Base-by-base conservation (phyloP, 139 green algal genomes). In the Chlamydomonas sp. region DNA sequence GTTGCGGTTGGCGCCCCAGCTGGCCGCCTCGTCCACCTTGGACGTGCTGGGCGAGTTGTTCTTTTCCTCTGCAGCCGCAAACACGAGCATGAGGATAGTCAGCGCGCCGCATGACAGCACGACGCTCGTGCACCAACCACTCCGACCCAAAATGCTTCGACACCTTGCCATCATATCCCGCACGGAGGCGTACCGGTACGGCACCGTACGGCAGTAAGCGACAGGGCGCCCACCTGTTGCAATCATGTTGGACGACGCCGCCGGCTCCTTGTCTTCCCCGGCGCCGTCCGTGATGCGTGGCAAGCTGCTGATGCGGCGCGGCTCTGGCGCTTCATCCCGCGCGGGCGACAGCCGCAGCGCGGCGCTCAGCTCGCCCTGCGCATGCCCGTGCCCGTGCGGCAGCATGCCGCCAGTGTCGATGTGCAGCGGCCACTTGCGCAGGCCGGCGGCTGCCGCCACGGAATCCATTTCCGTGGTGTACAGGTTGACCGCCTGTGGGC, bases 351-450 rank as follows among this genome's bases (percentile, higher is more conserved):
- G 73, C 7, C 82, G 82, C 16, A 17, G 58, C 10, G 10, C 71
- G 68, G 17, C 61, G 49, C 14, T 10, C 49, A 7, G 17, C 1
- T 31, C n/a, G 75, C 75, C 57, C 6, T n/a, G 18, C 81, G 31
- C 81, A 20, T 0, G 20, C 61, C 4, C 61, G 18, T 83, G 17
- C 15, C 62, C 61, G 15, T 61, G 18, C 31, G 74, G 80, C 69
- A 85, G 74, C 57, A 81, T 73, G 75, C 16, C 73, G 69, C 57
- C n/a, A 63, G 71, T 73, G 57, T 90, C 87, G 9, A 93, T 83
- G 75, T 94, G 85, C 92, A 93, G 81, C 62, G 92, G 85, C 92
- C 92, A 93, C 14, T 91, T 92, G 49, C 93, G 85, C 66, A 97
- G 87, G 2, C 94, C 94, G 7, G 93, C 79, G 5, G 69, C 80